Conservation (phyloP, 352 stramenopile genomes). For the Phytophthora boehmeriae region DNA sequence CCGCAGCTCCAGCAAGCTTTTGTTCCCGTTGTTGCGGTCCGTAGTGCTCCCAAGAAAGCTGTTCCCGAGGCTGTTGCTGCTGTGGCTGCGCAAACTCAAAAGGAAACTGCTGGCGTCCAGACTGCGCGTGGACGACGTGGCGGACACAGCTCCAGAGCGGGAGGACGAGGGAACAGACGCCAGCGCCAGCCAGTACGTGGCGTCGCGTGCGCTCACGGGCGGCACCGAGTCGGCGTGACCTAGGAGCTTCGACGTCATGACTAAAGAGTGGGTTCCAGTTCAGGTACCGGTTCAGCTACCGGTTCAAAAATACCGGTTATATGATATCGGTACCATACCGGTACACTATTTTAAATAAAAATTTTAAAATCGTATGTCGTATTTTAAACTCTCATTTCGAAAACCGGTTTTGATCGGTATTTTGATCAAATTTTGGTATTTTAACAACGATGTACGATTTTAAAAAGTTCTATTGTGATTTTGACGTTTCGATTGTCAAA, state of each 20-base stretch:
- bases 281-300: too few relatives aligned
- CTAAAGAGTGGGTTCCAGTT: too few relatives aligned
- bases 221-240: constrained; percentile 36
- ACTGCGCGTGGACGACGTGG: constrained; percentile 30
- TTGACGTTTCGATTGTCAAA: too few relatives aligned
- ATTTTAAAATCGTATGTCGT: too few relatives aligned
- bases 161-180: constrained; percentile 46
- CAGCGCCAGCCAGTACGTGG: constrained; percentile 66
- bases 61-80: constrained; percentile 24
- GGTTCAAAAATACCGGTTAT: too few relatives aligned
- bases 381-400: too few relatives aligned
- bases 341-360: too few relatives aligned
- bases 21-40: constrained; percentile 1
- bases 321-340: too few relatives aligned
- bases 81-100: constrained; percentile 18
- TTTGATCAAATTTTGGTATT: too few relatives aligned
- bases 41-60: background rate
- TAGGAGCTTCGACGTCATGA: constrained; percentile 17
- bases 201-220: constrained; percentile 64
- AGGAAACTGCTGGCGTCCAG: constrained; percentile 38
- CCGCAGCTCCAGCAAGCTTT: constrained; percentile 15
- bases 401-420: too few relatives aligned
- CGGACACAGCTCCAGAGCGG: constrained; percentile 9
- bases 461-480: too few relatives aligned
- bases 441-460: too few relatives aligned